Percentiles rank a stretch among this genome's conserved stretches.
Conservation (phyloP, 2,329 filamentous ascomycete species). For the Capronia americana region DNA sequence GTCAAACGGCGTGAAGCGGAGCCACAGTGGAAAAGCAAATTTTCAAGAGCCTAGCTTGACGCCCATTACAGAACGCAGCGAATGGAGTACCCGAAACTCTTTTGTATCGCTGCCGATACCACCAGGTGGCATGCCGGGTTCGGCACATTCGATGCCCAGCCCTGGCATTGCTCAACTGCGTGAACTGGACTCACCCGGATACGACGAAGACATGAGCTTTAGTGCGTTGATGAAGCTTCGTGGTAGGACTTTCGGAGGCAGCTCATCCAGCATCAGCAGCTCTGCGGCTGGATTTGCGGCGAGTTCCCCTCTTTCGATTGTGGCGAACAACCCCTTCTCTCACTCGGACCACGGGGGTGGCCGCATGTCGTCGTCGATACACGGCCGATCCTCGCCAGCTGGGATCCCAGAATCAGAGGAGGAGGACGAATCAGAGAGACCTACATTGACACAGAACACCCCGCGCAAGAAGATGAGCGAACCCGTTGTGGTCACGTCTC, state of each 20-base stretch:
- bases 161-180: constrained; percentile 77
- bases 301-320: constrained; percentile 47
- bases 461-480: constrained; percentile 35
- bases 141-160: constrained; percentile 64
- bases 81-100: constrained; percentile 94
- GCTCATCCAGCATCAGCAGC: constrained; percentile 73
- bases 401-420: constrained; percentile 42
- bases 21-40: constrained; percentile 73
- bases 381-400: constrained; percentile 32
- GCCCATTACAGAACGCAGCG: constrained; percentile 92
- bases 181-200: constrained; percentile 56
- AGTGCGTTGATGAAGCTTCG: constrained; percentile 75
- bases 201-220: constrained; percentile 74
- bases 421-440: constrained; percentile 35
- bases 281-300: constrained; percentile 45
- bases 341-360: constrained; percentile 21
- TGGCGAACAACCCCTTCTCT: constrained; percentile 41
- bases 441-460: constrained; percentile 42
- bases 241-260: constrained; percentile 79
- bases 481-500: constrained; percentile 29
- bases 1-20: constrained; percentile 65
- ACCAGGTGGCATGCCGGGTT: constrained; percentile 50
- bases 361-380: constrained; percentile 30
- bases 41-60: constrained; percentile 90
- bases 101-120: constrained; percentile 74